Percentiles rank a stretch among this genome's conserved stretches.
phyloP scores from a whole-genome alignment of 495 filamentous ascomycete species.

The Cenococcum geophilum region DNA sequence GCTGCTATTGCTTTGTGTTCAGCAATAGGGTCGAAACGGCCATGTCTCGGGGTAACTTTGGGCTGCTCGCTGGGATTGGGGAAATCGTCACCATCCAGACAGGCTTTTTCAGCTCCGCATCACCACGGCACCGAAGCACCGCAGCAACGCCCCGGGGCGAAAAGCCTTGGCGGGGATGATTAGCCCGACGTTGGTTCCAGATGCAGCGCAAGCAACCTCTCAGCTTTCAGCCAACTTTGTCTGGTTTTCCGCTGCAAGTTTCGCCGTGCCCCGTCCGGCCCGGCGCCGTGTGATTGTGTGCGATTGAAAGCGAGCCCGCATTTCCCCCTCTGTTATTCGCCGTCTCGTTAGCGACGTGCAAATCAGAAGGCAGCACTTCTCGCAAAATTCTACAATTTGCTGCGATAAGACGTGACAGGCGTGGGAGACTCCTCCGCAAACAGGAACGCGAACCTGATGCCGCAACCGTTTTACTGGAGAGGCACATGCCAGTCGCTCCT shows the following conservation, averaged over 20 bases:
- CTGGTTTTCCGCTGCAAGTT: constrained; percentile 5
- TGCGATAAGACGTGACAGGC: constrained; percentile 17
- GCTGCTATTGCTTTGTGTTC: constrained; percentile 15
- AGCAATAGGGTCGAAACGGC: constrained; percentile 3
- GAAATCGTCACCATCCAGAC: neutral
- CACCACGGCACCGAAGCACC: neutral
- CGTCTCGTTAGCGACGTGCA: constrained; percentile 12
- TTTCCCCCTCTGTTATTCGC: constrained; percentile 8
- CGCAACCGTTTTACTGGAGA: neutral
- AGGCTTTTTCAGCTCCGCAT: too few species aligned
- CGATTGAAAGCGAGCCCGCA: constrained; percentile 16
- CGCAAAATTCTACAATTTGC: constrained; percentile 18
- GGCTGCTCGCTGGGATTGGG: constrained; percentile 17
- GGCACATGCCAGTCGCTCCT: neutral
- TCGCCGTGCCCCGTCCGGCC: constrained; percentile 9
- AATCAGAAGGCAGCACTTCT: constrained; percentile 8
- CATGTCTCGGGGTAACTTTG: constrained; percentile 12
- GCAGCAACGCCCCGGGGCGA: constrained; percentile 10
- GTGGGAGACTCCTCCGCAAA: constrained; percentile 18
- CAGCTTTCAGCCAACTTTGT: neutral
- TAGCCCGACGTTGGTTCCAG: constrained; percentile 19
- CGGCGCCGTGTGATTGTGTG: constrained; percentile 10
- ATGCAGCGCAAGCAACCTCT: constrained; percentile 22
- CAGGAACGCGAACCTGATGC: constrained; percentile 7
- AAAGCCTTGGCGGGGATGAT: constrained; percentile 10